These are phyloP conservation scores for Hevea brasiliensis DNA, from an alignment of 345 rosid genomes.

Conservation along the genomic window DNA sequence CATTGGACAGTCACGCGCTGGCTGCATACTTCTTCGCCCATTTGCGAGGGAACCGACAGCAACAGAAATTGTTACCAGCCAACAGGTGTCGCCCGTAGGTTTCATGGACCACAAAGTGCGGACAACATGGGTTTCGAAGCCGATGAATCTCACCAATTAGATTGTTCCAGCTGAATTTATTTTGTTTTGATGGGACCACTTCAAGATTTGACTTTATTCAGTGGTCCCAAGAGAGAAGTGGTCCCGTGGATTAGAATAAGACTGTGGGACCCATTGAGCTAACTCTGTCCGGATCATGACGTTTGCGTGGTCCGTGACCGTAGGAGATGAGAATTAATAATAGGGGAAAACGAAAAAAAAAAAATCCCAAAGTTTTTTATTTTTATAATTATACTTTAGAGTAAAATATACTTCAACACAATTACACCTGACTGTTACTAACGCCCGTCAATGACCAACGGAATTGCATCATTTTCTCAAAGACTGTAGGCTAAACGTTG, in stretches of 20 bases:
- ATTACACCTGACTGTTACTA: too few species aligned
- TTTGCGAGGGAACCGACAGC: constrained; percentile 13
- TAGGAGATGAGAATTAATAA: too few species aligned
- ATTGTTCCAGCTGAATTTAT: background rate
- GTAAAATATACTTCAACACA: too few species aligned
- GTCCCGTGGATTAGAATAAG: background rate
- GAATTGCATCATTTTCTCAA: too few species aligned
- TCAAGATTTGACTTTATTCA: background rate
- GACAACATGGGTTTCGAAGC: background rate
- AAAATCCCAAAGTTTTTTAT: too few species aligned
- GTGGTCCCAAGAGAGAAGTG: background rate
- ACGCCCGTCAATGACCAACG: too few species aligned
- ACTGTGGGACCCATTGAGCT: background rate
- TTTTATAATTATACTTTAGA: too few species aligned
- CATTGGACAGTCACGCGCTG: background rate
- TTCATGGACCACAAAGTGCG: constrained; percentile 29
- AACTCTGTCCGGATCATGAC: background rate
- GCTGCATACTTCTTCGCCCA: background rate
- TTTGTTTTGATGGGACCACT: constrained; percentile 7
- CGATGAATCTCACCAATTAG: background rate
- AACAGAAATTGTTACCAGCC: background rate
- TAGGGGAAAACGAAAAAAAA: too few species aligned
- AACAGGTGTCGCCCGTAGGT: constrained; percentile 14
- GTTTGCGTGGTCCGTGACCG: background rate
- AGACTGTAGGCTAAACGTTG: too few species aligned